Percentiles rank a stretch among this genome's conserved stretches.
phyloP scores from a whole-genome alignment of 2,329 filamentous ascomycete species.

The Fusarium sp. region DNA sequence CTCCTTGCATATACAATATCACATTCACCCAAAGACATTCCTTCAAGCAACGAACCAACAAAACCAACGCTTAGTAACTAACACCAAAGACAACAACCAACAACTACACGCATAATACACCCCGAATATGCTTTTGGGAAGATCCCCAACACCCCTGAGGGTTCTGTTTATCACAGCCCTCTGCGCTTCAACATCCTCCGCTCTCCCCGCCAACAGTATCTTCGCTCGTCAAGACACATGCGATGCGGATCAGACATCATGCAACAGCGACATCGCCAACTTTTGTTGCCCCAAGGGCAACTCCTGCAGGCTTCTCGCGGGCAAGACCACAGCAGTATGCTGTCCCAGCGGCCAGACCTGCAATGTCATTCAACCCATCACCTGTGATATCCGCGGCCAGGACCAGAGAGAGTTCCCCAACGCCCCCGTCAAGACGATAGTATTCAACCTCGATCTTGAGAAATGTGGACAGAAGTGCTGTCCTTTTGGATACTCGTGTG shows the following conservation, averaged over 20 bases:
- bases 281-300: constrained; percentile 71
- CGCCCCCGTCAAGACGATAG: constrained; percentile 72
- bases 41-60: constrained; percentile 1
- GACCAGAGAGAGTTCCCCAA: constrained; percentile 65
- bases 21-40: neutral
- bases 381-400: constrained; percentile 55
- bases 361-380: constrained; percentile 56
- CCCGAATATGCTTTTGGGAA: constrained; percentile 28
- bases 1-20: constrained; percentile 9
- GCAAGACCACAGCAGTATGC: constrained; percentile 74
- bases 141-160: constrained; percentile 42
- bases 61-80: neutral
- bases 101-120: neutral
- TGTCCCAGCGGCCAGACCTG: constrained; percentile 70
- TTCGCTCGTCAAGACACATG: constrained; percentile 61
- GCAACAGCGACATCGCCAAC: constrained; percentile 65
- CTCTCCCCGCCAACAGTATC: constrained; percentile 51
- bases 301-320: constrained; percentile 69
- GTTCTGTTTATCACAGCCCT: constrained; percentile 52
- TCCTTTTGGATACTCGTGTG: constrained; percentile 76
- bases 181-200: constrained; percentile 50
- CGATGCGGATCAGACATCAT: constrained; percentile 61
- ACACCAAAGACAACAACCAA: constrained; percentile 4
- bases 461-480: constrained; percentile 72
- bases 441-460: constrained; percentile 64